A percentile compares a stretch with the other conserved stretches of the same genome.
Evolutionary conservation across 805 yeast species (phyloP).

Genomic region (Wickerhamiella cacticola): DNA sequence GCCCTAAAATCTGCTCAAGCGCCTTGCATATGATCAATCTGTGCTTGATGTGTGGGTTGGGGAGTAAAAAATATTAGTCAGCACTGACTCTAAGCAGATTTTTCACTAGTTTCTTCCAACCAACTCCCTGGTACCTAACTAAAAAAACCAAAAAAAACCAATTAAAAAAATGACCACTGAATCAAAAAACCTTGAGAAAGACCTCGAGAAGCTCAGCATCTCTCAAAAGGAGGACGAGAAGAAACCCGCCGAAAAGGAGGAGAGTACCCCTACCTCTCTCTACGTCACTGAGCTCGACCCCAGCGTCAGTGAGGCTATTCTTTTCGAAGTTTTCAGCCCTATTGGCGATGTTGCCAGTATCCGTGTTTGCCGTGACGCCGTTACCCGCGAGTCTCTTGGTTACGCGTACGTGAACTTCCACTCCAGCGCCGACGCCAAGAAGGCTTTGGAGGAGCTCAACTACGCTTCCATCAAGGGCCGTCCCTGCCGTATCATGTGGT

Average conservation of each 20-base stretch:
- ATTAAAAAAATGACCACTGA: slow-evolving; percentile 18
- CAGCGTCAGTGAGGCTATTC: slow-evolving; percentile 81
- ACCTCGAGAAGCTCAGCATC: slow-evolving; percentile 28
- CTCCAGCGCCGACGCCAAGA: slow-evolving; percentile 78
- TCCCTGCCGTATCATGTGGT: slow-evolving; percentile 99
- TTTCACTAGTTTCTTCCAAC: slow-evolving; percentile 2
- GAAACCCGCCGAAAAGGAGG: slow-evolving; percentile 27
- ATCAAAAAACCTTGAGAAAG: slow-evolving; percentile 30
- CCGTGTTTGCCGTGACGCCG: slow-evolving; percentile 98
- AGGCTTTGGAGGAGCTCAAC: slow-evolving; percentile 91
- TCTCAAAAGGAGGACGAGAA: slow-evolving; percentile 21
- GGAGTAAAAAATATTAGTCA: neutral
- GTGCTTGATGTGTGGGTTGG: no score
- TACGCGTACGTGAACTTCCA: slow-evolving; percentile 97
- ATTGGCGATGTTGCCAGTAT: slow-evolving; percentile 92
- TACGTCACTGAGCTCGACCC: slow-evolving; percentile 97
- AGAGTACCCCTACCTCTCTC: slow-evolving; percentile 48
- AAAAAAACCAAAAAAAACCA: slow-evolving; percentile 2
- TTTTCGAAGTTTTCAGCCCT: slow-evolving; percentile 88
- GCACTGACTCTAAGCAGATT: slow-evolving; percentile 7
- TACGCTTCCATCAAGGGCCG: slow-evolving; percentile 87
- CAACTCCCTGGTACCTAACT: slow-evolving; percentile 7
- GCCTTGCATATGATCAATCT: no score
- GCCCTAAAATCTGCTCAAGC: no score
- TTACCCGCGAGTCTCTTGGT: slow-evolving; percentile 92